A percentile compares a stretch with the other conserved stretches of the same genome.
phyloP scores from a whole-genome alignment of 2,329 filamentous ascomycete species.

The Aspergillus intermedius region DNA sequence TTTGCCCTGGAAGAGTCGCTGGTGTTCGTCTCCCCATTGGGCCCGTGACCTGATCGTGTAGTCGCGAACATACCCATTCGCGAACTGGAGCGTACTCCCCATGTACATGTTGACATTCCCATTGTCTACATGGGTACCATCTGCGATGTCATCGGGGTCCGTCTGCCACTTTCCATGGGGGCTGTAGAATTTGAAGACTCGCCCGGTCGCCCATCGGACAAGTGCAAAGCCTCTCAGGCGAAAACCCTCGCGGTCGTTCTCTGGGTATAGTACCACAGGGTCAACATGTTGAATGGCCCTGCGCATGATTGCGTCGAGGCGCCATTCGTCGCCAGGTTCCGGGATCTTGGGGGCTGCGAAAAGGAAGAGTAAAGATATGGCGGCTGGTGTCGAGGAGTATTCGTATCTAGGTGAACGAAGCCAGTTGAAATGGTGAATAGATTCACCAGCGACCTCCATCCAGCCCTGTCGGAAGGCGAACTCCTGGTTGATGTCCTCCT shows the following conservation, averaged over 20 bases:
- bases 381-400: slow-evolving; percentile 14
- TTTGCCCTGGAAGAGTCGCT: no score
- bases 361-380: slow-evolving; percentile 18
- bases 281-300: slow-evolving; percentile 15
- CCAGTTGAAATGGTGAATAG: slow-evolving; percentile 24
- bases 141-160: background rate
- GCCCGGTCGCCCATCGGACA: slow-evolving; percentile 6
- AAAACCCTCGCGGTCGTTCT: slow-evolving; percentile 1
- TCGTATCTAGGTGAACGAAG: slow-evolving; percentile 6
- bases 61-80: slow-evolving; percentile 10
- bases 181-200: slow-evolving; percentile 16
- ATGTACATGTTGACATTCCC: slow-evolving; percentile 3
- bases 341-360: slow-evolving; percentile 10
- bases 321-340: background rate
- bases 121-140: slow-evolving; percentile 6
- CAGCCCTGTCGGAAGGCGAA: background rate
- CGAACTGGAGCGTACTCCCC: background rate
- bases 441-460: background rate
- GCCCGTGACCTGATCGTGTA: slow-evolving; percentile 2
- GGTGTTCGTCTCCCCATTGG: background rate
- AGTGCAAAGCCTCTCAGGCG: slow-evolving; percentile 6
- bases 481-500: background rate
- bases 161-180: slow-evolving; percentile 16
- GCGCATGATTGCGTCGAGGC: slow-evolving; percentile 9
- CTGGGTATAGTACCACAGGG: slow-evolving; percentile 13